Conservation (phyloP, 202 grass and related monocot genomes). For the Elaeis oleifera region DNA sequence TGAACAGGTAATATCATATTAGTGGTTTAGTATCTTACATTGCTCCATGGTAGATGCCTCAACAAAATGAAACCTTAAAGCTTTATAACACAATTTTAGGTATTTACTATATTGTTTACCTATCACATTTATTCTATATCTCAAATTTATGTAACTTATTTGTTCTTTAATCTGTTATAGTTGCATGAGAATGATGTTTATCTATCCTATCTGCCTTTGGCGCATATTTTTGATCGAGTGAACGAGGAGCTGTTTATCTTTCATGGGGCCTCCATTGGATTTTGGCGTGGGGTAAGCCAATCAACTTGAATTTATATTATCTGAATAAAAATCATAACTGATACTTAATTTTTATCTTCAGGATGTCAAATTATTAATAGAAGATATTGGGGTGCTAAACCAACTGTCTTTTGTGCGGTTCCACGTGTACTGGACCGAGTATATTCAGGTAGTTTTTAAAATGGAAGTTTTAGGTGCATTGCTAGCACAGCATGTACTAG, state of each 20-base stretch:
- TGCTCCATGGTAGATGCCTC: too few relatives aligned
- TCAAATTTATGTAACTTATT: too few relatives aligned
- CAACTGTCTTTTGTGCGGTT: slow-evolving; percentile 85
- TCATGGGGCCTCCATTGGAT: slow-evolving; percentile 69
- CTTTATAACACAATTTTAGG: too few relatives aligned
- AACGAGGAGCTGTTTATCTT: slow-evolving; percentile 84
- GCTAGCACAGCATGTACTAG: background rate
- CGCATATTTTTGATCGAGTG: slow-evolving; percentile 85
- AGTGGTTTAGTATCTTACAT: too few relatives aligned
- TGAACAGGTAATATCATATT: slow-evolving; percentile 42
- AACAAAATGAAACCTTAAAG: too few relatives aligned
- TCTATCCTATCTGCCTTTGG: slow-evolving; percentile 94
- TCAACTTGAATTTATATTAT: background rate
- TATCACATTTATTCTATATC: too few relatives aligned
- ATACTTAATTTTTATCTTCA: slow-evolving; percentile 10
- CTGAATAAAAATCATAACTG: slow-evolving; percentile 14
- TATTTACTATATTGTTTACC: too few relatives aligned
- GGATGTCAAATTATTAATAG: slow-evolving; percentile 86
- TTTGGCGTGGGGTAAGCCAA: slow-evolving; percentile 76
- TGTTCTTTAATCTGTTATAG: slow-evolving; percentile 23
- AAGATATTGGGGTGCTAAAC: slow-evolving; percentile 70
- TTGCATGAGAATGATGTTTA: slow-evolving; percentile 64
- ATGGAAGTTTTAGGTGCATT: background rate
- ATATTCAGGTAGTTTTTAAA: slow-evolving; percentile 54
- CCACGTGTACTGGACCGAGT: slow-evolving; percentile 91